Base-by-base conservation (phyloP, 805 yeast genomes). In the Yarrowia sp. region DNA sequence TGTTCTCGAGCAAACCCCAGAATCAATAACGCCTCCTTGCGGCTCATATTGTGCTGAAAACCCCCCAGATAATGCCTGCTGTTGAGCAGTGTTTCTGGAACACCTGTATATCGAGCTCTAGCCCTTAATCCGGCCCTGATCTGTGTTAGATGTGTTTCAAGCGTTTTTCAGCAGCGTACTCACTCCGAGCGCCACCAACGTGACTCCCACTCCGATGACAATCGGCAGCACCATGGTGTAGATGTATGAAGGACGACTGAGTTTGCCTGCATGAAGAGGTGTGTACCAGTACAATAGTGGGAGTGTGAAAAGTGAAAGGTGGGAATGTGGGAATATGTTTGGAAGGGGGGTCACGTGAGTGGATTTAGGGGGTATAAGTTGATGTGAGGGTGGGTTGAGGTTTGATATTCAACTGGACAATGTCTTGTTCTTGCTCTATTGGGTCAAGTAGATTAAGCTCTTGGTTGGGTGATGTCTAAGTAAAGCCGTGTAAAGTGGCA, bases 21-120 rank as follows among this genome's bases (percentile, higher is more conserved):
- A 18, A 84, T 81, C 69, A 79, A 81, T 66, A 80, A 74, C 9
- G 86, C 87, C 71, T 84, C 87, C 65, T 75, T 76, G 58, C 82
- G 80, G 7, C 80, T 76, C 86, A 84, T 84, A 66, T 78, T 64
- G 7, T 55, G 64, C 39, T 72, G 70, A 64, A 76, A 76, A 6
- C 79, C 79, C 15, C 79, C 79, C 17, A 64, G 67, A 51, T 71
- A 68, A 60, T 71, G 76, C 15, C 69, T 67, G 33, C 66, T 53
- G 14, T 65, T 55, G 51, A 58, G 35, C 4, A 55, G 45, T 17
- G 50, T 33, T 8, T 44, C 51, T 1, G 64, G 64, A 32, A 58
- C 51, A 0, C 51, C 50, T 4, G n/a, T 43, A 33, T 43, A 58
- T 15, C 51, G 14, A 7, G 64, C 50, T 22, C 35, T n/a, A 14